Evolutionary conservation across 805 yeast genomes (phyloP).

Genomic region (Metschnikowia peoriensis): DNA sequence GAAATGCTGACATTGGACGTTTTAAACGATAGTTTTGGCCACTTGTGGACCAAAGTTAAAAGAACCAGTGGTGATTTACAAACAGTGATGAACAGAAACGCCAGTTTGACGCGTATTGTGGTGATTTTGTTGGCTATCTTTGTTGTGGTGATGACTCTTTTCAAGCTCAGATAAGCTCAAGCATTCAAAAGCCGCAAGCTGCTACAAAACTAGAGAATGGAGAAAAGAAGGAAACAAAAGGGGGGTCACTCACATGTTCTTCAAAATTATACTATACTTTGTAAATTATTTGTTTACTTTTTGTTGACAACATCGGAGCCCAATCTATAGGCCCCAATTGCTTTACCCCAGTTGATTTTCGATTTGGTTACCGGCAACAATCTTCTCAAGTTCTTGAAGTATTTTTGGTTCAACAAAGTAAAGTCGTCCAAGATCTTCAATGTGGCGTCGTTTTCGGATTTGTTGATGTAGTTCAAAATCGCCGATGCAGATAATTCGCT

Average conservation of each 20-base stretch:
- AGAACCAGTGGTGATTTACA: conserved; percentile 41
- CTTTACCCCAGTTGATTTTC: conserved; percentile 92
- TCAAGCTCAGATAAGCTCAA: conserved; percentile 26
- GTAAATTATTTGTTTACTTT: conserved; percentile 5
- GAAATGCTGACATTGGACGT: conserved; percentile 39
- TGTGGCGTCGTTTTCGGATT: conserved; percentile 61
- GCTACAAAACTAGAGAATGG: too few relatives aligned
- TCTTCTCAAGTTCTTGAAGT: conserved; percentile 84
- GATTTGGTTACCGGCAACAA: conserved; percentile 89
- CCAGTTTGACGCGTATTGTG: conserved; percentile 39
- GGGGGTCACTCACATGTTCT: too few relatives aligned
- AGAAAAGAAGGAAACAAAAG: too few relatives aligned
- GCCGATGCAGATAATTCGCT: conserved; percentile 25
- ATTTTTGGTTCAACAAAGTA: conserved; percentile 68
- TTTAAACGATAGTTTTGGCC: conserved; percentile 39
- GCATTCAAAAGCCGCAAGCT: too few relatives aligned
- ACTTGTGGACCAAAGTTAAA: conserved; percentile 36
- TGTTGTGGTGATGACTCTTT: conserved; percentile 38
- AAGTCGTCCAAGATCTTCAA: conserved; percentile 60
- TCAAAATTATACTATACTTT: not conserved
- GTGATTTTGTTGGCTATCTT: conserved; percentile 33
- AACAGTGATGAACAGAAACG: conserved; percentile 40
- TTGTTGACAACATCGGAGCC: conserved; percentile 70
- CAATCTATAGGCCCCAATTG: conserved; percentile 83
- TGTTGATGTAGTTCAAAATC: conserved; percentile 48